Evolutionary conservation across 1,284 basidiomycete species (phyloP).

Genomic region (Cryptococcus floricola): DNA sequence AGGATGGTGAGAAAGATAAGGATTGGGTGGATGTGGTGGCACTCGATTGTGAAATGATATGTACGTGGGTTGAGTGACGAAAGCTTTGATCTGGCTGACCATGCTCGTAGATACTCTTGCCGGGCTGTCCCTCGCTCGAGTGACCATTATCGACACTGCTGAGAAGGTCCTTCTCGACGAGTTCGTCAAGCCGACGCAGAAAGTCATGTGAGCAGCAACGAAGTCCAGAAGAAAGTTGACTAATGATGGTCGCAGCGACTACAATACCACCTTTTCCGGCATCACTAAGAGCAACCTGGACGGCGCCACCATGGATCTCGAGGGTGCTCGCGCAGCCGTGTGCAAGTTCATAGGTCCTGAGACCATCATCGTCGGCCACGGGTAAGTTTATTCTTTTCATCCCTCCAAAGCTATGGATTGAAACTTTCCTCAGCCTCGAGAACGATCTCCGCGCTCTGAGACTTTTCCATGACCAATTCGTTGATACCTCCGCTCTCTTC

Average conservation of each 20-base stretch:
- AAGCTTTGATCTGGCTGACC: not conserved
- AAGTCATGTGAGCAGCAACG: constrained; percentile 62
- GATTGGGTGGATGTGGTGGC: constrained; percentile 65
- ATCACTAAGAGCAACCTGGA: constrained; percentile 62
- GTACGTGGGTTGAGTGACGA: constrained; percentile 24
- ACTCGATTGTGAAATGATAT: constrained; percentile 87
- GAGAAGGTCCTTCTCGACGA: constrained; percentile 76
- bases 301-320: constrained; percentile 62
- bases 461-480: constrained; percentile 73
- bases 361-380: constrained; percentile 73
- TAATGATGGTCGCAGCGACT: constrained; percentile 58
- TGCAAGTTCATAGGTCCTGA: constrained; percentile 66
- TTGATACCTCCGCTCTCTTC: constrained; percentile 82
- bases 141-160: constrained; percentile 74
- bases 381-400: constrained; percentile 29
- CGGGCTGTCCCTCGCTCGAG: constrained; percentile 77
- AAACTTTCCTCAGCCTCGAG: constrained; percentile 55
- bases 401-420: not conserved
- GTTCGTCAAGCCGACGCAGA: constrained; percentile 70
- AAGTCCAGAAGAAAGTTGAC: not conserved
- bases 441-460: constrained; percentile 84
- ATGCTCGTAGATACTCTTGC: constrained; percentile 64
- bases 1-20: constrained; percentile 2
- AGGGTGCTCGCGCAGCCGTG: constrained; percentile 62
- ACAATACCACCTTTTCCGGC: constrained; percentile 82